Conservation (phyloP, 225 moss, liverwort and hornwort species). For the Climacium dendroides region DNA sequence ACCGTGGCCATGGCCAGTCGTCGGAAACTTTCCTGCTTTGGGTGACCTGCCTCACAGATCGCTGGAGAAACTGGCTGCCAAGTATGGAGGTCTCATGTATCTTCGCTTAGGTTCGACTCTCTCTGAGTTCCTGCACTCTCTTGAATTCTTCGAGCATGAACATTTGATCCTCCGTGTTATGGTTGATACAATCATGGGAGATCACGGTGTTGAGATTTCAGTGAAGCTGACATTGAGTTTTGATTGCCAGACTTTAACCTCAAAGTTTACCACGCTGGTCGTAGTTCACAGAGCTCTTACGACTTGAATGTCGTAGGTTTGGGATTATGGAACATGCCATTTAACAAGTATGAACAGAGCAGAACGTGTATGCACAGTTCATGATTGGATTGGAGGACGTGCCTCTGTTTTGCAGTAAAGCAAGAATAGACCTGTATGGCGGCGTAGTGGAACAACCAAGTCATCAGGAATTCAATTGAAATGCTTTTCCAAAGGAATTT, state of each 20-base stretch:
- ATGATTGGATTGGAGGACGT: background rate
- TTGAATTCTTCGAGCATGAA: no score
- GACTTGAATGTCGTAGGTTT: background rate
- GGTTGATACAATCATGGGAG: background rate
- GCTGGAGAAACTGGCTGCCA: background rate
- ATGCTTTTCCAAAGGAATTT: no score
- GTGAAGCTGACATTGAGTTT: background rate
- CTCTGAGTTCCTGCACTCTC: background rate
- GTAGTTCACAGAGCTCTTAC: background rate
- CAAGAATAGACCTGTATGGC: background rate
- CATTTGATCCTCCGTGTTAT: background rate
- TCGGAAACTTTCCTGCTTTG: background rate
- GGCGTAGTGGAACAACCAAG: no score
- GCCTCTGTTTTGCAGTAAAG: background rate
- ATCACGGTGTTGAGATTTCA: background rate
- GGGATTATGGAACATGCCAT: background rate
- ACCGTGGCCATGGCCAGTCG: conserved; percentile 4
- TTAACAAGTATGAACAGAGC: background rate
- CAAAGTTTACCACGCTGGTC: no score
- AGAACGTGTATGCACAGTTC: background rate
- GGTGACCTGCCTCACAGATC: background rate
- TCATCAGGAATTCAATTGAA: no score
- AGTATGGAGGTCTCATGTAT: background rate
- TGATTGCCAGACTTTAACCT: background rate
- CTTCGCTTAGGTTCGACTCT: background rate